Conservation (phyloP, 2,329 filamentous ascomycete genomes). For the Fusarium cyanostomum region DNA sequence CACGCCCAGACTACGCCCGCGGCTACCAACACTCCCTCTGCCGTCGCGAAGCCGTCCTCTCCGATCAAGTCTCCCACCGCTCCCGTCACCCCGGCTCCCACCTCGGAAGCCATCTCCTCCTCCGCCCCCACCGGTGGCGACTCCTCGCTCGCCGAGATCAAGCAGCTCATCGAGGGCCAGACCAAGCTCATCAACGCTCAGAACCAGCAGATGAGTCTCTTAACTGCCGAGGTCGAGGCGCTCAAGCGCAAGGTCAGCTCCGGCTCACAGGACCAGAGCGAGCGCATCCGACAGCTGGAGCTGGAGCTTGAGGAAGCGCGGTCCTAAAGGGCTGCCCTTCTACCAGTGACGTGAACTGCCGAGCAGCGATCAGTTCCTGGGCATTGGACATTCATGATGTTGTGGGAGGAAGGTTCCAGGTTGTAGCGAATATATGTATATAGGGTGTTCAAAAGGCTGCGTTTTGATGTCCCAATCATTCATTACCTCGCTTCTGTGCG, state of each 20-base stretch:
- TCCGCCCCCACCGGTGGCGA: conserved; percentile 59
- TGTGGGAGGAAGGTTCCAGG: conserved; percentile 31
- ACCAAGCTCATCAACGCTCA: conserved; percentile 81
- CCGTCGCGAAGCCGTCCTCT: conserved; percentile 46
- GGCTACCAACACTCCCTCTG: conserved; percentile 33
- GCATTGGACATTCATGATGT: conserved; percentile 21
- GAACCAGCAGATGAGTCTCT: conserved; percentile 74
- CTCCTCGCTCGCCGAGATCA: conserved; percentile 78
- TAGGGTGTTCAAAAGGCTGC: conserved; percentile 42
- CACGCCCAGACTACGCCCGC: conserved; percentile 36
- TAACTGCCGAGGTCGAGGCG: conserved; percentile 79
- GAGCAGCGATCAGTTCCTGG: background rate
- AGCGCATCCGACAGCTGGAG: conserved; percentile 73
- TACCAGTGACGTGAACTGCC: background rate
- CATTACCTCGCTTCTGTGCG: background rate
- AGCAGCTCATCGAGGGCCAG: conserved; percentile 78
- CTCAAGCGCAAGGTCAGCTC: conserved; percentile 78
- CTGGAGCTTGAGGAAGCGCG: conserved; percentile 72
- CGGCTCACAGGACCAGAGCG: conserved; percentile 68
- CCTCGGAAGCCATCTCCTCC: conserved; percentile 40
- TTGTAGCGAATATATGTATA: conserved; percentile 42
- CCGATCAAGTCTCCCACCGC: conserved; percentile 44
- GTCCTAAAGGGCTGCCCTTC: conserved; percentile 53
- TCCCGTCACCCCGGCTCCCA: conserved; percentile 44
- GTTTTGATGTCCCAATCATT: conserved; percentile 27